These are phyloP conservation scores for Fusarium ambrosium DNA, from an alignment of 2,329 filamentous ascomycete species.

Conservation along the genomic window DNA sequence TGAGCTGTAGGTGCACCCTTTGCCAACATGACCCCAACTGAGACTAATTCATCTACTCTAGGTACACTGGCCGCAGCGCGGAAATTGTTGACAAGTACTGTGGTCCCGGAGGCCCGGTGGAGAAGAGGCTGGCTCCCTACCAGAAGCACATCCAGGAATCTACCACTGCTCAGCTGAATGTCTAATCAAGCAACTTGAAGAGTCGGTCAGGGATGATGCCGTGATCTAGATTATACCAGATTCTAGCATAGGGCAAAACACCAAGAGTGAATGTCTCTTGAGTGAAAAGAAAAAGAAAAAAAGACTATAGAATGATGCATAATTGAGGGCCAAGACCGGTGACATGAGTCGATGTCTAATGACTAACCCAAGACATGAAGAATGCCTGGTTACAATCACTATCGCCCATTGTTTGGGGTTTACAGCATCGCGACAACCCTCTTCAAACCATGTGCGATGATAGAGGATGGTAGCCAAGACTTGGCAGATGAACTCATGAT, in stretches of 20 bases:
- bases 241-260: not conserved
- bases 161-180: not conserved
- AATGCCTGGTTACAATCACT: not conserved
- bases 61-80: slow-evolving; percentile 59
- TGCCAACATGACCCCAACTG: not conserved
- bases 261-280: not conserved
- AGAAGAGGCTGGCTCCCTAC: slow-evolving; percentile 44
- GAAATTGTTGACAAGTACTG: slow-evolving; percentile 62
- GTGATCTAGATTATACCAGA: not conserved
- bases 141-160: not conserved
- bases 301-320: not conserved
- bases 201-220: not conserved
- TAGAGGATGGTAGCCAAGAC: not conserved
- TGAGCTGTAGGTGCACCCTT: slow-evolving; percentile 51
- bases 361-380: not conserved
- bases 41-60: not conserved
- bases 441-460: not conserved
- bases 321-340: not conserved
- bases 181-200: not conserved
- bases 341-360: not conserved
- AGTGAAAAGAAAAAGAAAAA: not conserved
- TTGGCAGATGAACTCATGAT: not conserved
- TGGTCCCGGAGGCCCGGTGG: slow-evolving; percentile 55
- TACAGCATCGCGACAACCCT: not conserved
- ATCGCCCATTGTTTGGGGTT: not conserved